Conservation (phyloP, 352 stramenopile species). For the Halophytophthora polymorphica region DNA sequence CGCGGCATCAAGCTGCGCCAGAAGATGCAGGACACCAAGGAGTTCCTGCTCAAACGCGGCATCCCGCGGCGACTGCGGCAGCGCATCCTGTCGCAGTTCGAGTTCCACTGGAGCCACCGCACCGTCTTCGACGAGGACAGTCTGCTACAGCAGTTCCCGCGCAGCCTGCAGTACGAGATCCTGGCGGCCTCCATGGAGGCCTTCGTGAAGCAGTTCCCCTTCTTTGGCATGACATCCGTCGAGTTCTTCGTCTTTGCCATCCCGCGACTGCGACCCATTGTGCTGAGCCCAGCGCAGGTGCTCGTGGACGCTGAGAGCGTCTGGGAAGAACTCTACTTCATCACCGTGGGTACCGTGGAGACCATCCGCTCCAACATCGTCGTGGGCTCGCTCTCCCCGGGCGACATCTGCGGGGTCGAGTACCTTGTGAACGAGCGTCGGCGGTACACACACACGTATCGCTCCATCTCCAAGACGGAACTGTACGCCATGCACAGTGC, state of each 20-base stretch:
- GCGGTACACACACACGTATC: constrained; percentile 67
- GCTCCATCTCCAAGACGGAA: constrained; percentile 60
- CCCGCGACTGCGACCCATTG: constrained; percentile 56
- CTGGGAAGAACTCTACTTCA: constrained; percentile 81
- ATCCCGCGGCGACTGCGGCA: constrained; percentile 65
- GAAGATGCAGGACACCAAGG: constrained; percentile 76
- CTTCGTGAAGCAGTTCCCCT: constrained; percentile 74
- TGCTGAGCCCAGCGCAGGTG: constrained; percentile 51
- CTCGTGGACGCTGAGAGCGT: constrained; percentile 77
- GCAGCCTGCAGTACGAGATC: constrained; percentile 77
- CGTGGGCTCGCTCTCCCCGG: constrained; percentile 48
- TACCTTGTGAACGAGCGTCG: constrained; percentile 53
- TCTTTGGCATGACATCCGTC: constrained; percentile 71
- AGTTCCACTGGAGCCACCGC: constrained; percentile 73
- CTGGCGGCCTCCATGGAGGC: constrained; percentile 70
- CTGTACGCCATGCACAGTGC: constrained; percentile 64
- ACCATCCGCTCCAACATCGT: constrained; percentile 57
- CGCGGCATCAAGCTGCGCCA: constrained; percentile 65
- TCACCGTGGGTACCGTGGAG: constrained; percentile 55
- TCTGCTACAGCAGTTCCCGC: constrained; percentile 62
- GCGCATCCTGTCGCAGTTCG: constrained; percentile 74
- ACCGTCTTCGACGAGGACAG: constrained; percentile 75
- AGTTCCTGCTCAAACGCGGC: constrained; percentile 67
- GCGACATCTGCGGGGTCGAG: constrained; percentile 78
- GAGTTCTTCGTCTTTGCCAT: constrained; percentile 76